Conservation (phyloP, 768 basidiomycete species). For the Lenzites betulinus region DNA sequence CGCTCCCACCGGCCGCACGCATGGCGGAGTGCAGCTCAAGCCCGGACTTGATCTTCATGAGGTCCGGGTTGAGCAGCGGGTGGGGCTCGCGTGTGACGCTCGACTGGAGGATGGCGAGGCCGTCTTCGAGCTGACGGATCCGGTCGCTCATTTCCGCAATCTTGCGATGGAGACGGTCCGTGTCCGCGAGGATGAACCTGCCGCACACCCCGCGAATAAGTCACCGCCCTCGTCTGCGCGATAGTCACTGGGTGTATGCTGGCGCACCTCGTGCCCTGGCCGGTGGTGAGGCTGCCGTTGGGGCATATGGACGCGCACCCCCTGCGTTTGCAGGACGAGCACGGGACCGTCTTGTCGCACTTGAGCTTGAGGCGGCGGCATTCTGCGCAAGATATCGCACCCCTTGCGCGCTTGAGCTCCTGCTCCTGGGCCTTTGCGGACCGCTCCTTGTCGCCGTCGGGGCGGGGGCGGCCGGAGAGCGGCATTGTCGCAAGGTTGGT, state of each 20-base stretch:
- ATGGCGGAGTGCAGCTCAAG: slow-evolving; percentile 46
- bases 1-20: background rate
- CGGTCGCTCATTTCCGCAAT: slow-evolving; percentile 67
- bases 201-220: background rate
- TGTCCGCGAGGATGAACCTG: slow-evolving; percentile 68
- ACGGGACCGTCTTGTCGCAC: slow-evolving; percentile 70
- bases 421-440: slow-evolving; percentile 46
- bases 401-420: slow-evolving; percentile 71
- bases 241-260: background rate
- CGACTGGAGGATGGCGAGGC: slow-evolving; percentile 58
- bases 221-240: too few relatives aligned
- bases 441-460: slow-evolving; percentile 27
- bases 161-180: slow-evolving; percentile 63
- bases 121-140: slow-evolving; percentile 72
- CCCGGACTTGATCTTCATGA: slow-evolving; percentile 57
- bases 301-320: slow-evolving; percentile 81
- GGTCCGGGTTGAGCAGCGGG: slow-evolving; percentile 54
- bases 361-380: slow-evolving; percentile 46
- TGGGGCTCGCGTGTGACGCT: slow-evolving; percentile 57
- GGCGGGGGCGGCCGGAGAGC: slow-evolving; percentile 24
- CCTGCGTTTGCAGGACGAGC: slow-evolving; percentile 61
- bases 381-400: slow-evolving; percentile 79
- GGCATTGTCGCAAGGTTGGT: slow-evolving; percentile 18
- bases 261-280: slow-evolving; percentile 72
- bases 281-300: slow-evolving; percentile 74